Base-by-base conservation (phyloP, 2,329 filamentous ascomycete species). In the Beauveria caledonica region DNA sequence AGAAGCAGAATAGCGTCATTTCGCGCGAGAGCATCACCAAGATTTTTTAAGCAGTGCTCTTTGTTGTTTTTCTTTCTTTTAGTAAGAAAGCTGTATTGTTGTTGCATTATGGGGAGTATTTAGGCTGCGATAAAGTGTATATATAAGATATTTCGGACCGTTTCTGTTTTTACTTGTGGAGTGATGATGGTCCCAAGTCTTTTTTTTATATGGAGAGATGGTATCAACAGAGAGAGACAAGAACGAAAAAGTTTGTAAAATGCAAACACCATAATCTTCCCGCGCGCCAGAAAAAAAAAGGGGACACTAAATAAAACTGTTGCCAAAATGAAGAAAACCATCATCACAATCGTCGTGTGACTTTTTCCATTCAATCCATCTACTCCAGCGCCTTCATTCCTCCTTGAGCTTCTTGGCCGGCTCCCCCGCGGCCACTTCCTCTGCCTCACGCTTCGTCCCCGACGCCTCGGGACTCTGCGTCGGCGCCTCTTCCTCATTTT, bases 1-100 rank as follows among this genome's bases (percentile, higher is more conserved):
- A 88, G 67, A 85, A 83, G 67, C 92, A 97, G 76, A 93, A 96
- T 72, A 96, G 89, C 64, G 83, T 88, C 58, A 97, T 99, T 72
- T 85, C 88, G 71, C 82, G 84, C 72, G 81, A 86, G 74, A 83
- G 78, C 66, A 85, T 86, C 57, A 76, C 80, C 2, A 78, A 78
- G 66, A 74, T 76, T 44, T 76, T 76, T 60, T 74, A 68, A 58
- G 6, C 13, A 48, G 15, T 17, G 21, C 25, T 15, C 1, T n/a
- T 48, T 27, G 4, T 23, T 45, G 1, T 21, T n/a, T 25, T 25
- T 25, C 25, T 25, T 25, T 25, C 7, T 15, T 49, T 29, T 10
- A 10, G 10, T 29, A 6, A 17, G 17, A 40, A 17, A 17, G 6
- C 5, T 40, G 17, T 40, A 17, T 5, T 40, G 3, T 40, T 40